phyloP scores from a whole-genome alignment of 192 early-diverging fungal genomes.

The Coemansia sp. region DNA sequence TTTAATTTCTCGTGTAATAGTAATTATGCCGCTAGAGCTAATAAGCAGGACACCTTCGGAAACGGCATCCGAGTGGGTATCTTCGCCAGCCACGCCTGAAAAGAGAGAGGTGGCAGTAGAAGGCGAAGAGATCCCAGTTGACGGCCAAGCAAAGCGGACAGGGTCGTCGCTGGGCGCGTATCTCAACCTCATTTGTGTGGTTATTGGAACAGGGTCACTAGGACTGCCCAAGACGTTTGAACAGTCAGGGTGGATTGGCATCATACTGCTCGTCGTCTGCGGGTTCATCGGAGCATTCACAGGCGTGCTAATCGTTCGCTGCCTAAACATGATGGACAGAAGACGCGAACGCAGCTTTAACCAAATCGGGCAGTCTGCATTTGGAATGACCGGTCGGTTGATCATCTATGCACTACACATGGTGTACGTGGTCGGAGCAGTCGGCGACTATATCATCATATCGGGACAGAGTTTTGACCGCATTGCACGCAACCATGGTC shows the following conservation, averaged over 20 bases:
- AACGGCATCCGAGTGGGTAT: not conserved
- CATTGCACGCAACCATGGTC: slow-evolving; percentile 49
- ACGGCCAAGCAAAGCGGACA: slow-evolving; percentile 36
- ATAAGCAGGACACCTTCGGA: slow-evolving; percentile 1
- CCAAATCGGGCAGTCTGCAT: slow-evolving; percentile 69
- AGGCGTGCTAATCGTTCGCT: slow-evolving; percentile 67
- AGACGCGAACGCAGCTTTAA: slow-evolving; percentile 57
- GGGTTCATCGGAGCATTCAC: slow-evolving; percentile 71
- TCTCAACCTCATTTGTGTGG: slow-evolving; percentile 65
- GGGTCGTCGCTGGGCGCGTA: slow-evolving; percentile 59
- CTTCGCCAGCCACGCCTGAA: slow-evolving; percentile 7
- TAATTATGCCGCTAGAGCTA: slow-evolving; percentile 6
- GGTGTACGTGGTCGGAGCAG: slow-evolving; percentile 65
- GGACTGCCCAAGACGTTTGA: slow-evolving; percentile 72
- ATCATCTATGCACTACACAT: slow-evolving; percentile 65
- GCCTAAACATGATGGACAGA: slow-evolving; percentile 63
- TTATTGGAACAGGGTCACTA: slow-evolving; percentile 74
- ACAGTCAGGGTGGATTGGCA: slow-evolving; percentile 74
- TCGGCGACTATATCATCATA: slow-evolving; percentile 71
- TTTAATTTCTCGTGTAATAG: not conserved
- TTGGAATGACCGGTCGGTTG: slow-evolving; percentile 60
- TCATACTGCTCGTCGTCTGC: slow-evolving; percentile 63
- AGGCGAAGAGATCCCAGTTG: slow-evolving; percentile 3
- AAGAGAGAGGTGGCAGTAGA: not conserved
- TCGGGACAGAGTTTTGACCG: slow-evolving; percentile 64